These are phyloP conservation scores for Aethionema arabicum DNA, from an alignment of 345 rosid genomes.

Conservation along the genomic window DNA sequence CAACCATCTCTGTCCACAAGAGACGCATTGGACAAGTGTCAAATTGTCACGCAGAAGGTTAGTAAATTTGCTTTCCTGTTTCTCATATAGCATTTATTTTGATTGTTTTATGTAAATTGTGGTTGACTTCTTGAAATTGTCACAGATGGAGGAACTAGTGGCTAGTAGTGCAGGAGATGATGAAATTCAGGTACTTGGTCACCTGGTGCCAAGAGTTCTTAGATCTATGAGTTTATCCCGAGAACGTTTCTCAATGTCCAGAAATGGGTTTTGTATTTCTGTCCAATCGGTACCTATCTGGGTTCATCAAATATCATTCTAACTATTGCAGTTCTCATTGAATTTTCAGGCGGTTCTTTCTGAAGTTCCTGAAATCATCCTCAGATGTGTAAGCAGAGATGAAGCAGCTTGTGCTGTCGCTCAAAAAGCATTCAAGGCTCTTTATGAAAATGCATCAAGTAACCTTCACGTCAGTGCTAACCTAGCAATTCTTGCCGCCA, in stretches of 20 bases:
- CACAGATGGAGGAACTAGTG: constrained; percentile 82
- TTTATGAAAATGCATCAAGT: constrained; percentile 84
- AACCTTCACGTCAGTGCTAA: constrained; percentile 68
- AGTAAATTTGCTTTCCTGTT: background rate
- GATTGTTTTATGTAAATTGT: constrained; percentile 12
- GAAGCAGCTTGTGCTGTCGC: constrained; percentile 98
- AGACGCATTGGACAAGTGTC: constrained; percentile 91
- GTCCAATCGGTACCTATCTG: constrained; percentile 8
- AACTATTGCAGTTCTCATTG: constrained; percentile 14
- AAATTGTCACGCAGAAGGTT: constrained; percentile 86
- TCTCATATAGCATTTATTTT: constrained; percentile 1
- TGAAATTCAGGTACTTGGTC: constrained; percentile 75
- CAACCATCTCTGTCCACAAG: constrained; percentile 78
- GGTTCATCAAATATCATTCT: constrained; percentile 15
- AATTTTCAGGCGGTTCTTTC: constrained; percentile 66
- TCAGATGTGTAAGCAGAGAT: constrained; percentile 88
- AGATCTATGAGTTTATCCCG: background rate
- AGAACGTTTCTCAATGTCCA: background rate
- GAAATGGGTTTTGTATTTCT: constrained; percentile 3
- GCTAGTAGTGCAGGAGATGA: constrained; percentile 66
- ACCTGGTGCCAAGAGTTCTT: constrained; percentile 13
- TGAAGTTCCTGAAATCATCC: constrained; percentile 95
- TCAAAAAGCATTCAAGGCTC: constrained; percentile 90
- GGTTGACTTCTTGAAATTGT: constrained; percentile 30
- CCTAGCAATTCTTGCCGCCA: constrained; percentile 80